phyloP scores from a whole-genome alignment of 2,329 filamentous ascomycete species.

The Arthroderma uncinatum region DNA sequence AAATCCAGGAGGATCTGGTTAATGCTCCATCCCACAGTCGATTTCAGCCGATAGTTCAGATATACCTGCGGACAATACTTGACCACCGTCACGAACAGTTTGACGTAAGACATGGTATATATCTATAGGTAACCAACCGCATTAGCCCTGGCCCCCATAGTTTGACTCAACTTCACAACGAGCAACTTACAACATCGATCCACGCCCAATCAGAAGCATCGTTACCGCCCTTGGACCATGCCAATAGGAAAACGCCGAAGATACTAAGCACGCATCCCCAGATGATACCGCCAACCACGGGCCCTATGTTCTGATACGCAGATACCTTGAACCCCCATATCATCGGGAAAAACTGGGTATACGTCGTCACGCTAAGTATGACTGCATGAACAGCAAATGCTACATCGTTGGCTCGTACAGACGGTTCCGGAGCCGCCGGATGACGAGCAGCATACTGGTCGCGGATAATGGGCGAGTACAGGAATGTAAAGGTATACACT shows the following conservation, averaged over 20 bases:
- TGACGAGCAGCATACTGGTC: not conserved
- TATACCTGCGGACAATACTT: slow-evolving; percentile 55
- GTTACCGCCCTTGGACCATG: slow-evolving; percentile 34
- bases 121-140: not conserved
- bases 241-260: slow-evolving; percentile 29
- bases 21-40: slow-evolving; percentile 40
- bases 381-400: not conserved
- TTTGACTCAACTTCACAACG: no score
- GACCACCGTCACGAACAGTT: not conserved
- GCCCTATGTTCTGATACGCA: slow-evolving; percentile 42
- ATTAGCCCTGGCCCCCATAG: no score
- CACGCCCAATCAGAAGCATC: slow-evolving; percentile 29
- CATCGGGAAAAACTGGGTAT: not conserved
- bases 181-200: slow-evolving; percentile 6
- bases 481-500: not conserved
- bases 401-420: not conserved
- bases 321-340: slow-evolving; percentile 30
- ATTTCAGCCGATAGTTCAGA: slow-evolving; percentile 62
- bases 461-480: not conserved
- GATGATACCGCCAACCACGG: slow-evolving; percentile 57
- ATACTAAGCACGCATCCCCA: slow-evolving; percentile 51
- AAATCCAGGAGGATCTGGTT: not conserved
- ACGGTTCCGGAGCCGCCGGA: not conserved
- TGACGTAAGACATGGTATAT: not conserved
- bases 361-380: not conserved